These are phyloP conservation scores for Brachypodium distachyon DNA, from an alignment of 202 grass and related monocot species.

Conservation along the genomic window DNA sequence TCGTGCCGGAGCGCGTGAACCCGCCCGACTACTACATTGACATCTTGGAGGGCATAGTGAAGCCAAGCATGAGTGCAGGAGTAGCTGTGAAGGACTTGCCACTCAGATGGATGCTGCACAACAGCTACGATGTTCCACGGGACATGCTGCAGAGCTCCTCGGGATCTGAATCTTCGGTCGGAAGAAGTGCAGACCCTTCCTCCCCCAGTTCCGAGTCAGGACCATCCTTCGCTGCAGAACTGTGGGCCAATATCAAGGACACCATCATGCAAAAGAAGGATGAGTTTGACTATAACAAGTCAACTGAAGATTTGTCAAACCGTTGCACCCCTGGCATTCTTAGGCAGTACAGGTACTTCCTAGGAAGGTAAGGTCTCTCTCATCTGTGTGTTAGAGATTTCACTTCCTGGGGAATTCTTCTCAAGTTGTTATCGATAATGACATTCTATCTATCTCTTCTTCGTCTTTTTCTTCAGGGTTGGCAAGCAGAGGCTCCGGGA, in stretches of 20 bases:
- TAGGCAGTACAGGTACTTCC: conserved; percentile 65
- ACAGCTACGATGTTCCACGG: conserved; percentile 78
- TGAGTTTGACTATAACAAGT: conserved; percentile 73
- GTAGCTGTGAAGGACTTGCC: conserved; percentile 75
- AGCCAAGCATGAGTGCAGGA: conserved; percentile 44
- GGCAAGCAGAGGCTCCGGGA: conserved; percentile 88
- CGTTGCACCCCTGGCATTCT: conserved; percentile 64
- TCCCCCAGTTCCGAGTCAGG: background rate
- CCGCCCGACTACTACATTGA: conserved; percentile 98
- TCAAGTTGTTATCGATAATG: background rate
- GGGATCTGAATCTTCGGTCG: conserved; percentile 31
- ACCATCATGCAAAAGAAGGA: conserved; percentile 71
- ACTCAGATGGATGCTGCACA: conserved; percentile 92
- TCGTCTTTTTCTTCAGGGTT: conserved; percentile 27
- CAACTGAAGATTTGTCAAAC: conserved; percentile 53
- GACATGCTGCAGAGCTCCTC: conserved; percentile 67
- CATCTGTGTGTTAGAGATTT: background rate
- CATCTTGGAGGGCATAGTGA: conserved; percentile 90
- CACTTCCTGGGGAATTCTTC: background rate
- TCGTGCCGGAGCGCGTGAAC: conserved; percentile 86
- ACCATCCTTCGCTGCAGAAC: conserved; percentile 25
- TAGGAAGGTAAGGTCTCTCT: conserved; percentile 50
- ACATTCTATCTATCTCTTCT: background rate
- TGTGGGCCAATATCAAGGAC: conserved; percentile 69
- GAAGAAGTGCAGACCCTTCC: conserved; percentile 7